Conservation (phyloP, 1,284 basidiomycete genomes). For the Puccinia hordei region DNA sequence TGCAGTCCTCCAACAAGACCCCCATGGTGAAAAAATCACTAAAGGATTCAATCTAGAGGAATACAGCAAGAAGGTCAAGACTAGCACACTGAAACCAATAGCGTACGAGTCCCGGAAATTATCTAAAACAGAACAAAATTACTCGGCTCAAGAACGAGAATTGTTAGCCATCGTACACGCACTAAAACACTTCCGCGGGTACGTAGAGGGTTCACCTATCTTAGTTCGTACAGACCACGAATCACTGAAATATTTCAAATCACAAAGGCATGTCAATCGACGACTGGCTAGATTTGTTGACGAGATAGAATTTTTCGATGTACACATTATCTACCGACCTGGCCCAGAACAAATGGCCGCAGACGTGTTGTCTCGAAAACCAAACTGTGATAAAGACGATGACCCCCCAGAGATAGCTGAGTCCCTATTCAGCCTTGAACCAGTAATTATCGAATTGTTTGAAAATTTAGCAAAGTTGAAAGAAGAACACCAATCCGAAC, state of each 20-base stretch:
- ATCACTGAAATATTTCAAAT: conserved; percentile 27
- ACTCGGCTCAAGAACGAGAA: conserved; percentile 15
- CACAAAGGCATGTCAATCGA: neutral
- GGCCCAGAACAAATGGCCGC: conserved; percentile 11
- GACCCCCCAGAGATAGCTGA: conserved; percentile 6
- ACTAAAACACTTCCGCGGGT: conserved; percentile 12
- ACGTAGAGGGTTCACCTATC: conserved; percentile 15
- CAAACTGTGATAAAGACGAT: neutral
- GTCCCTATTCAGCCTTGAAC: neutral
- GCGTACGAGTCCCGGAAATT: conserved; percentile 14
- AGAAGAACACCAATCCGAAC: neutral
- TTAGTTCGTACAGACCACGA: conserved; percentile 8
- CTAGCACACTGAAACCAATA: neutral
- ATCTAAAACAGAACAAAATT: neutral
- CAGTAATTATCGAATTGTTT: neutral
- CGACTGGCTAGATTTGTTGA: neutral
- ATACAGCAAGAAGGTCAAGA: neutral
- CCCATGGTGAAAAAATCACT: neutral
- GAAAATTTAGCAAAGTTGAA: neutral
- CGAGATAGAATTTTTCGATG: conserved; percentile 11
- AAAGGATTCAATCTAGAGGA: neutral
- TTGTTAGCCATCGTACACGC: conserved; percentile 18
- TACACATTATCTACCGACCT: conserved; percentile 6
- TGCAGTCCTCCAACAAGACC: conserved; percentile 19
- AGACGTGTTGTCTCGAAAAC: conserved; percentile 14